Evolutionary conservation across 2,329 filamentous ascomycete species (phyloP).

Genomic region (Podosphaera aphanis): DNA sequence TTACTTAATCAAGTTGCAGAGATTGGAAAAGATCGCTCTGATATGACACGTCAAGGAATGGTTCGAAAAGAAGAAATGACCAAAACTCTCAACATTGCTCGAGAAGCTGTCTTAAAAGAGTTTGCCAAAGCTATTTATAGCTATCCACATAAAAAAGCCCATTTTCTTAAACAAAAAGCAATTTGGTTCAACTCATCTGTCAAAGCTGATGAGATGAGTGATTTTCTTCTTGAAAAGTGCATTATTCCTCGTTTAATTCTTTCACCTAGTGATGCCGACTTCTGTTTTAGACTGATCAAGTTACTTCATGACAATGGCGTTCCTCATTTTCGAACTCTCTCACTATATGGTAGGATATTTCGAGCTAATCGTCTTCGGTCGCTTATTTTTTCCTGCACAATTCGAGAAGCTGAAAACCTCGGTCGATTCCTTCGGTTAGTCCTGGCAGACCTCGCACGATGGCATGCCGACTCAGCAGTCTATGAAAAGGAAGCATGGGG

Average conservation of each 20-base stretch:
- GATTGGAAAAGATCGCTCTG: slow-evolving; percentile 46
- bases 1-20: slow-evolving; percentile 43
- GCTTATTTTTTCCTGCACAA: slow-evolving; percentile 72
- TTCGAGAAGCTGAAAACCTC: slow-evolving; percentile 79
- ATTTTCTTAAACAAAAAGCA: slow-evolving; percentile 52
- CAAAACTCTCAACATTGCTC: slow-evolving; percentile 42
- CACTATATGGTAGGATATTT: slow-evolving; percentile 66
- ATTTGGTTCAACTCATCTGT: slow-evolving; percentile 50
- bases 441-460: slow-evolving; percentile 54
- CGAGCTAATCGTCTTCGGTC: slow-evolving; percentile 56
- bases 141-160: slow-evolving; percentile 41
- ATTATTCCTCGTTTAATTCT: slow-evolving; percentile 70
- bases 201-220: slow-evolving; percentile 44
- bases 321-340: slow-evolving; percentile 67
- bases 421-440: slow-evolving; percentile 72
- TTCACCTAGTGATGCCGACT: slow-evolving; percentile 72
- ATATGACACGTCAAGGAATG: slow-evolving; percentile 42
- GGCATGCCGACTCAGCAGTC: slow-evolving; percentile 54
- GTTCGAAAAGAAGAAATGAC: slow-evolving; percentile 46
- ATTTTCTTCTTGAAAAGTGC: slow-evolving; percentile 68
- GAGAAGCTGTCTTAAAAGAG: slow-evolving; percentile 49
- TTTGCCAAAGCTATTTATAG: slow-evolving; percentile 44
- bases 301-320: slow-evolving; percentile 68
- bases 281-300: slow-evolving; percentile 65
- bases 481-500: slow-evolving; percentile 73